These are phyloP conservation scores for Arabidopsis suecica DNA, from an alignment of 345 rosid genomes.

Conservation along the genomic window DNA sequence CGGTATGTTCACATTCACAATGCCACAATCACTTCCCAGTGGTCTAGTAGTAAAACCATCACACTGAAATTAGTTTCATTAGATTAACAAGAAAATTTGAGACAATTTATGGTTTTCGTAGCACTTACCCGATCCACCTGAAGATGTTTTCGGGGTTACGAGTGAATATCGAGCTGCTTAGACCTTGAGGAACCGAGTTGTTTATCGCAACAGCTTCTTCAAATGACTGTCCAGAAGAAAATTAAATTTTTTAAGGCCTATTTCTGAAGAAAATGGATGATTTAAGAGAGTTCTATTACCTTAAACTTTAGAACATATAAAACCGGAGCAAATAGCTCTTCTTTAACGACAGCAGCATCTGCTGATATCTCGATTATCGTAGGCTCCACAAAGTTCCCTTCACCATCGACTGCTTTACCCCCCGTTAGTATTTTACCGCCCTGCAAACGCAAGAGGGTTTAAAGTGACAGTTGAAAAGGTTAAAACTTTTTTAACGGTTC, in stretches of 20 bases:
- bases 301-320: conserved; percentile 83
- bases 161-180: conserved; percentile 93
- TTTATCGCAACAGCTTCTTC: conserved; percentile 88
- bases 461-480: not conserved
- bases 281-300: conserved; percentile 48
- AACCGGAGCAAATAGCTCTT: conserved; percentile 94
- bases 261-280: not conserved
- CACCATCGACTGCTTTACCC: conserved; percentile 66
- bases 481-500: not conserved
- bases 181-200: conserved; percentile 95
- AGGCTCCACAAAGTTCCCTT: conserved; percentile 95
- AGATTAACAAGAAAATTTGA: not conserved
- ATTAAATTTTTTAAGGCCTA: not conserved
- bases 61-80: conserved; percentile 1
- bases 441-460: conserved; percentile 47
- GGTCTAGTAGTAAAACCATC: conserved; percentile 58
- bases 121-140: conserved; percentile 85
- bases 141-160: conserved; percentile 76
- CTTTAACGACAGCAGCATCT: conserved; percentile 71
- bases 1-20: conserved; percentile 93
- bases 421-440: conserved; percentile 90
- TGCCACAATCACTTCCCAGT: conserved; percentile 92
- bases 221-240: conserved; percentile 58
- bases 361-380: conserved; percentile 90
- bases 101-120: not conserved